Evolutionary conservation across 2,329 filamentous ascomycete species (phyloP), one percentile per base, ranked within the genome.

Genomic region (Claviceps maximensis): DNA sequence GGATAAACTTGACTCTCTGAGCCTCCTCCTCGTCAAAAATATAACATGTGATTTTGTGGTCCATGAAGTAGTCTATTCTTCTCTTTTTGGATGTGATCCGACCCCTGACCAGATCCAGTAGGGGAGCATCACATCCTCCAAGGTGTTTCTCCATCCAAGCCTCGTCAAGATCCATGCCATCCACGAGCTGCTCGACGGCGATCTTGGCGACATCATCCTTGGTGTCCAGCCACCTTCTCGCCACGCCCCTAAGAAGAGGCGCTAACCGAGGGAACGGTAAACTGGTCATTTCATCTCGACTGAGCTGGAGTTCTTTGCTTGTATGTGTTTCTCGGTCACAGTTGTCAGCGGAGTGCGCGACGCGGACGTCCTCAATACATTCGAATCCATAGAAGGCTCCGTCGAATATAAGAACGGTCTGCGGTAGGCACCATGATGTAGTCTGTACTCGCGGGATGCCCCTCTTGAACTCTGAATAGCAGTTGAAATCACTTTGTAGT

Each of bases 141-240:
- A 63, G 53, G 17, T 58, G 54, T 27, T 44, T 53, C 15, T 54
- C 47, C 31, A 55, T 53, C 61, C 59, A 62, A 12, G 44, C 49
- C 42, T 58, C 52, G 42, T 60, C 56, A 15, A 63, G 45, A 49
- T 62, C 53, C 59, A 62, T 61, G 17, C 60, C 59, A 44, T 63
- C 62, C 23, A 63, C 56, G 27, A 63, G 58, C 29, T 61, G 55
- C 52, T 63, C 60, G n/a, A 58, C 59, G 1, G 58, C 59, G 17
- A 64, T 65, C 53, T 58, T 59, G 33, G 59, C 58, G 12, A 57
- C 49, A 36, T 58, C 59, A 45, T 64, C 62, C 23, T 40, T 29
- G n/a, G 51, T 50, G 36, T 53, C 49, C 42, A 62, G 21, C 29
- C 54, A 62, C 47, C 56, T 57, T 49, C 53, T 50, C 47, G 57